Conservation (phyloP, 2,329 filamentous ascomycete genomes). For the Stagonosporopsis rhizophila region DNA sequence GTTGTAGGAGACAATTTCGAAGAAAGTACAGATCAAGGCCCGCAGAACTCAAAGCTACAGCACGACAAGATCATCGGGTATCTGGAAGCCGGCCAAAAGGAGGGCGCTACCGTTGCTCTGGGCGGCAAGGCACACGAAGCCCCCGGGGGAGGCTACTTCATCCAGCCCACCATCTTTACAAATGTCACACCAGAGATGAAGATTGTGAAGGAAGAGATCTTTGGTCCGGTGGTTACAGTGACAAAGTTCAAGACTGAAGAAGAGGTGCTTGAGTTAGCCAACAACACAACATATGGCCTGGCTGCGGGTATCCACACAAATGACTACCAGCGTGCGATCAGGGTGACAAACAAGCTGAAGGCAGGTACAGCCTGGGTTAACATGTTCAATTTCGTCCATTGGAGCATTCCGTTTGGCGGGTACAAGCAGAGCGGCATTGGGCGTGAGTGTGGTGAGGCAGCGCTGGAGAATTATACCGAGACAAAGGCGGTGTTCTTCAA, state of each 20-base stretch:
- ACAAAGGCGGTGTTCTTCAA: constrained; percentile 38
- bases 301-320: constrained; percentile 51
- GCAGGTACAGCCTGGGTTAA: constrained; percentile 47
- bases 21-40: constrained; percentile 42
- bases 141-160: constrained; percentile 26
- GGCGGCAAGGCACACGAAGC: constrained; percentile 39
- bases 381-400: constrained; percentile 29
- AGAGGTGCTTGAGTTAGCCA: constrained; percentile 49
- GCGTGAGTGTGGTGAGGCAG: constrained; percentile 55
- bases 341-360: constrained; percentile 45
- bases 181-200: constrained; percentile 44
- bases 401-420: constrained; percentile 14
- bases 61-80: constrained; percentile 14
- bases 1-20: constrained; percentile 43
- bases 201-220: constrained; percentile 50
- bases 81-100: constrained; percentile 30
- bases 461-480: constrained; percentile 52
- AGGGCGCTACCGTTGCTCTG: constrained; percentile 42
- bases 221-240: constrained; percentile 48
- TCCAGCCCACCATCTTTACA: constrained; percentile 37
- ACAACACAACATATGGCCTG: constrained; percentile 50
- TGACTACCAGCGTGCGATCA: constrained; percentile 47
- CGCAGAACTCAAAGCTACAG: constrained; percentile 41
- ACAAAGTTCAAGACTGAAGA: constrained; percentile 50
- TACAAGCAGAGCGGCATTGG: constrained; percentile 51